Evolutionary conservation across 176 grass and related monocot species (phyloP).

Genomic region (Juncus effusus): DNA sequence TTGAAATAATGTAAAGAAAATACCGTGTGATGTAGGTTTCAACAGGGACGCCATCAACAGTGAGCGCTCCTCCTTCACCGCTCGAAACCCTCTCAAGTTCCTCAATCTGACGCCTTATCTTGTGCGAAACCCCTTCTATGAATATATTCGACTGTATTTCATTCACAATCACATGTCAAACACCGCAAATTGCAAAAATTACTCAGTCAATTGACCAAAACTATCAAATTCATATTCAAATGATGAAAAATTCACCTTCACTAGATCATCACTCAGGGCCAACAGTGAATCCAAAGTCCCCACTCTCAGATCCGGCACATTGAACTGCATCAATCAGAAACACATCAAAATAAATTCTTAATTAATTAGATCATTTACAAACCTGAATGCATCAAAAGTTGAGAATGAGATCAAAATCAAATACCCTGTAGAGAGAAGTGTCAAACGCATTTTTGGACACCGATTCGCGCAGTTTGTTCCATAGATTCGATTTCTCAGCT

Average conservation of each 20-base stretch:
- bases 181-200: not conserved
- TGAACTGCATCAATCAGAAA: constrained; percentile 45
- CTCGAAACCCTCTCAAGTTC: constrained; percentile 68
- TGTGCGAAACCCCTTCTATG: constrained; percentile 85
- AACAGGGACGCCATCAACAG: constrained; percentile 91
- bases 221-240: too few relatives aligned
- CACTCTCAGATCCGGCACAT: constrained; percentile 70
- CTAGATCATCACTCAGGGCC: constrained; percentile 89
- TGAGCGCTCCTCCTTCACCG: constrained; percentile 49
- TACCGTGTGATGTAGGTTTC: constrained; percentile 92
- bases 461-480: constrained; percentile 62
- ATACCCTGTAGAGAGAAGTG: constrained; percentile 91
- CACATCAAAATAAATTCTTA: not conserved
- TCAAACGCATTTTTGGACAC: constrained; percentile 87
- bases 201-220: not conserved
- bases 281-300: constrained; percentile 97
- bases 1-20: not conserved
- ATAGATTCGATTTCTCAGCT: constrained; percentile 41
- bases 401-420: not conserved
- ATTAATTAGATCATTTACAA: not conserved
- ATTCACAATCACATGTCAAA: not conserved
- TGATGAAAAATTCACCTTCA: constrained; percentile 46
- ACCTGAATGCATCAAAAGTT: not conserved
- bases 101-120: constrained; percentile 96
- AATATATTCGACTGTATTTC: constrained; percentile 72